Percentiles rank a stretch among this genome's conserved stretches.
Evolutionary conservation across 1,284 basidiomycete species (phyloP).

Genomic region (Austropuccinia psidii): DNA sequence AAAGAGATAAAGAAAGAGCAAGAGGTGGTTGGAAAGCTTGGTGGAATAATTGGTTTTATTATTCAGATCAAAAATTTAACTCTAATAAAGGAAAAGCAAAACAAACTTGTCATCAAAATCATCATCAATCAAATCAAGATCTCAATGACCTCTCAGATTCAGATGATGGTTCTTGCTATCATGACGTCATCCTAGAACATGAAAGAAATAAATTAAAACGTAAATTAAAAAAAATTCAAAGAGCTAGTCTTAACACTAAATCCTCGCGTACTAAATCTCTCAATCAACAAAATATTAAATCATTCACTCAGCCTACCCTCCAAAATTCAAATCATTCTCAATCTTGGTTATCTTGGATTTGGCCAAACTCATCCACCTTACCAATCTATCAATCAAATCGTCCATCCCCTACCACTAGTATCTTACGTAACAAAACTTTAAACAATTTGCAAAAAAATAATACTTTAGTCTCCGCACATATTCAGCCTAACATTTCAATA

Average conservation of each 20-base stretch:
- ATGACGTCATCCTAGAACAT: constrained; percentile 31
- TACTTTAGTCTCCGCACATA: not conserved
- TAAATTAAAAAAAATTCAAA: constrained; percentile 12
- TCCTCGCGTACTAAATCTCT: not conserved
- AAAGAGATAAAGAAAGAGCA: constrained; percentile 24
- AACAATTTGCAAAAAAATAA: not conserved
- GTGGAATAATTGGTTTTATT: constrained; percentile 35
- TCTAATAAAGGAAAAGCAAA: constrained; percentile 14
- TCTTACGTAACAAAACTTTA: not conserved
- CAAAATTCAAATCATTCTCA: not conserved
- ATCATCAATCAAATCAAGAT: not conserved
- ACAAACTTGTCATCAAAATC: not conserved
- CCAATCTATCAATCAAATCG: not conserved
- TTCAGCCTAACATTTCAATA: not conserved
- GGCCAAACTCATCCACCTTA: not conserved
- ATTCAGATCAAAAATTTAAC: constrained; percentile 18
- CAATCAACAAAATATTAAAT: not conserved
- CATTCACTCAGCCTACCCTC: not conserved
- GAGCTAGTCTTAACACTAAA: not conserved
- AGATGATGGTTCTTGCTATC: constrained; percentile 34
- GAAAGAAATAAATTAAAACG: constrained; percentile 31
- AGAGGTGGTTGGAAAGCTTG: constrained; percentile 35
- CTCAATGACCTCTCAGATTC: not conserved
- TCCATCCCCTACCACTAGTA: not conserved
- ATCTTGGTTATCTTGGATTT: constrained; percentile 18